Base-by-base conservation (phyloP, 1,139 yeast species). In the Yamadazyma spencermartinsiae region DNA sequence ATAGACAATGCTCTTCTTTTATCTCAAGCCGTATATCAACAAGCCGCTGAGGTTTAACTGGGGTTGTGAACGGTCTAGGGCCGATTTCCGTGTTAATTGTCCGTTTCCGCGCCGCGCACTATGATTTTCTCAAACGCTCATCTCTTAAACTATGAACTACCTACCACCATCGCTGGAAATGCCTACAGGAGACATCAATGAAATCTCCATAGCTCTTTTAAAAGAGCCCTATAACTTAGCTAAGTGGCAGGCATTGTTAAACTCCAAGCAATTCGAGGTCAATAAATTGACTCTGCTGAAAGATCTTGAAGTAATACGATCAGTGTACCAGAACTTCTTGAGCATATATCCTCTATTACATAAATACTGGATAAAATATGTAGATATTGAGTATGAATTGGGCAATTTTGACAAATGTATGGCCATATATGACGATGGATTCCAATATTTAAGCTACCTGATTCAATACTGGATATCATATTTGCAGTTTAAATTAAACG, bases 361-460 rank as follows among this genome's bases (percentile, higher is more conserved):
- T 51, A 87, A 86, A 34, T 87, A 86, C 57, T 87, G 97, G 92
- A 71, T 83, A 33, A 76, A 80, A 45, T 87, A 75, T 56, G 95
- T 96, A 0, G 65, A 72, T 17, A 66, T 79, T 61, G 87, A 82
- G 56, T 84, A 78, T 54, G 68, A 71, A 35, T 56, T 86, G 23
- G 87, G 88, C 0, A 60, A 75, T 45, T 68, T 81, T 0, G 67
- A 64, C 1, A 54, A 59, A 3, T 77, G 87, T 2, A 68, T 63
- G 32, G 51, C 46, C 2, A 68, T 86, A 0, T 92, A 76, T 55
- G 61, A 72, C 37, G 58, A 69, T 4, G 87, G 83, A 0, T 67
- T 89, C 21, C 56, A 59, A 3, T 56, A 68, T n/a, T 53, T 80
- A 24, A 76, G 80, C 1, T 65, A 65, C 39, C 80, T 89, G 4